These are phyloP conservation scores for Gastrolobium bilobum DNA, from an alignment of 306 rosid genomes.

Conservation along the genomic window DNA sequence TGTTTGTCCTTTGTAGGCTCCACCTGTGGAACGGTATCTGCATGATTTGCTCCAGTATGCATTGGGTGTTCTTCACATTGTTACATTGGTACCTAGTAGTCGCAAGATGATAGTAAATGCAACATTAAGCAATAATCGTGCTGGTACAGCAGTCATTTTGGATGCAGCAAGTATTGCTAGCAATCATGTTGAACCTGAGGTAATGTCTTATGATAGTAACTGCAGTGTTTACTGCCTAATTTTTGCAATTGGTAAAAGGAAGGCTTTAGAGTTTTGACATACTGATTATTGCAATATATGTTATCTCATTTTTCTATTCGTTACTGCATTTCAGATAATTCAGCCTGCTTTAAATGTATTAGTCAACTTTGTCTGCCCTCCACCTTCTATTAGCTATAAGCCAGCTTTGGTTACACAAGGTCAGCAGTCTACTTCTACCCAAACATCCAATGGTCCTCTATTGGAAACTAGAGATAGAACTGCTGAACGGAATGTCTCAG, in stretches of 20 bases:
- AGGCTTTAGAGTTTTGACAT: slow-evolving; percentile 31
- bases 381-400: slow-evolving; percentile 96
- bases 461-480: slow-evolving; percentile 80
- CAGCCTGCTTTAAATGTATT: slow-evolving; percentile 94
- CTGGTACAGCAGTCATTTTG: slow-evolving; percentile 90
- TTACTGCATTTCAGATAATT: slow-evolving; percentile 79
- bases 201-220: slow-evolving; percentile 44
- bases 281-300: slow-evolving; percentile 3
- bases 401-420: slow-evolving; percentile 75
- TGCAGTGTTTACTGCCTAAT: slow-evolving; percentile 29
- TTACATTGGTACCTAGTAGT: slow-evolving; percentile 90
- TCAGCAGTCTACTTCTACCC: slow-evolving; percentile 73
- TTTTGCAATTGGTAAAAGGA: slow-evolving; percentile 25
- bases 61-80: slow-evolving; percentile 92
- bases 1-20: slow-evolving; percentile 70
- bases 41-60: slow-evolving; percentile 98
- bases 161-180: slow-evolving; percentile 93
- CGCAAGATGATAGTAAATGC: slow-evolving; percentile 92
- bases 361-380: slow-evolving; percentile 97
- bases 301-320: slow-evolving; percentile 31
- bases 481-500: slow-evolving; percentile 71
- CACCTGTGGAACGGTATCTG: slow-evolving; percentile 92
- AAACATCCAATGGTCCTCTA: slow-evolving; percentile 62
- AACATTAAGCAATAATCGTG: slow-evolving; percentile 91
- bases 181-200: slow-evolving; percentile 96